Base-by-base conservation (phyloP, 768 basidiomycete species). In the Rhodotorula toruloides region DNA sequence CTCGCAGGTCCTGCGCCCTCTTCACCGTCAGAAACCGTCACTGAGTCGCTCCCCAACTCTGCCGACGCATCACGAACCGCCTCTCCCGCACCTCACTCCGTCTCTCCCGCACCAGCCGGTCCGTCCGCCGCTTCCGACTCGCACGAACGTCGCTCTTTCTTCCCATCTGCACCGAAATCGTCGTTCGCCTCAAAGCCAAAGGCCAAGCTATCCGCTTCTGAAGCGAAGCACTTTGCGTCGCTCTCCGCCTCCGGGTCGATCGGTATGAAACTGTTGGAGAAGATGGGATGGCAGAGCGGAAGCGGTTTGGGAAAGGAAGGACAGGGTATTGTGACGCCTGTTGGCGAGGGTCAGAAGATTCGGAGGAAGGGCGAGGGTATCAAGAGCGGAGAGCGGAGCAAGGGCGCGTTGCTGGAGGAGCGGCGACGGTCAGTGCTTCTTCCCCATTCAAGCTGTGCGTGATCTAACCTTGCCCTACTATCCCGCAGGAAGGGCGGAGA, bases 261-360 rank as follows among this genome's bases (percentile, higher is more conserved):
- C 67, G 94, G 92, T 72, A 89, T 93, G 27, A 86, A 87, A 62
- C 85, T 98, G 84, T 84, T 99, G 31, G 84, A 84, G 37, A 98
- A 93, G 80, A 92, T 93, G 87, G 96, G 96, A 13, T 99, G 96
- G 94, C 81, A 86, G 75, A 80, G 86, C 0, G 94, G 81, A 37
- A 42, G 71, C 87, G 91, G 92, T 71, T 82, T 94, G 14, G 91
- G 91, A 67, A 77, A 82, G 2, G 78, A 79, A 3, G 87, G 87
- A 2, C 85, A 87, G 71, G 91, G 91, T 72, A 93, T 93, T 55
- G 84, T 90, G n/a, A 85, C 85, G 9, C 91, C 91, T 0, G 82
- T 96, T 21, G 90, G 93, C 76, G 85, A 83, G 73, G 90, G 93
- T 76, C 85, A 83, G 74, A 92, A 90, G 76, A 72, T 91, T 59